phyloP scores from a whole-genome alignment of 441 rosid species.

The Populus hybrid region DNA sequence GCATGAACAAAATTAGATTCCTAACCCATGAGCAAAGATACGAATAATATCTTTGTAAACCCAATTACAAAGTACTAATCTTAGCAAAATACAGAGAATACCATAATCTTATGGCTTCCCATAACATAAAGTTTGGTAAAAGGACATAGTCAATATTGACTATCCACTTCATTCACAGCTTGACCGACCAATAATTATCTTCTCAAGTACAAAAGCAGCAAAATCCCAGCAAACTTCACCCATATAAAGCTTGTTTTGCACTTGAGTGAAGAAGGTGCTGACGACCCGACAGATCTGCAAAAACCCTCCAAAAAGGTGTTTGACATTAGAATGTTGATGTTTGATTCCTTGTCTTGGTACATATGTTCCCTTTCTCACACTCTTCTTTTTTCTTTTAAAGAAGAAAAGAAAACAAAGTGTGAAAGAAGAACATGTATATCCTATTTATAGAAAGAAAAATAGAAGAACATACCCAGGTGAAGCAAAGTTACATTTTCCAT shows the following conservation, averaged over 20 bases:
- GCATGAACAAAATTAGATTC: conserved; percentile 29
- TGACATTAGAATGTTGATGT: not conserved
- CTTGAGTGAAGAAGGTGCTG: conserved; percentile 31
- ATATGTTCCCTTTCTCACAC: not conserved
- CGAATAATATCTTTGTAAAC: conserved; percentile 25
- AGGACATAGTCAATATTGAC: not conserved
- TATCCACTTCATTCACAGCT: not conserved
- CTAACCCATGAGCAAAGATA: conserved; percentile 37
- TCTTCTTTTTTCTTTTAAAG: not conserved
- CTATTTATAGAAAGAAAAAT: not conserved
- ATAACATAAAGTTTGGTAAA: not conserved
- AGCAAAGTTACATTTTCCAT: conserved; percentile 51
- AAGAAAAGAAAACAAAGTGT: not conserved
- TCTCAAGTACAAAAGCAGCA: conserved; percentile 44
- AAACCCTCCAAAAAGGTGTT: not conserved
- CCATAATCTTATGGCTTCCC: not conserved
- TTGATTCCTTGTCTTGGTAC: not conserved
- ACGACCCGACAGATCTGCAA: conserved; percentile 43
- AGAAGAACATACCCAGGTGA: conserved; percentile 47
- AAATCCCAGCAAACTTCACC: conserved; percentile 38
- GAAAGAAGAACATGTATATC: not conserved
- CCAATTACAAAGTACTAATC: conserved; percentile 14
- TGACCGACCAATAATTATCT: conserved; percentile 23
- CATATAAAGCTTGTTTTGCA: conserved; percentile 24
- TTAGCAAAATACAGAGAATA: conserved; percentile 12